These are phyloP conservation scores for Xylaria hypoxylon DNA, from an alignment of 2,329 filamentous ascomycete species.

Conservation along the genomic window DNA sequence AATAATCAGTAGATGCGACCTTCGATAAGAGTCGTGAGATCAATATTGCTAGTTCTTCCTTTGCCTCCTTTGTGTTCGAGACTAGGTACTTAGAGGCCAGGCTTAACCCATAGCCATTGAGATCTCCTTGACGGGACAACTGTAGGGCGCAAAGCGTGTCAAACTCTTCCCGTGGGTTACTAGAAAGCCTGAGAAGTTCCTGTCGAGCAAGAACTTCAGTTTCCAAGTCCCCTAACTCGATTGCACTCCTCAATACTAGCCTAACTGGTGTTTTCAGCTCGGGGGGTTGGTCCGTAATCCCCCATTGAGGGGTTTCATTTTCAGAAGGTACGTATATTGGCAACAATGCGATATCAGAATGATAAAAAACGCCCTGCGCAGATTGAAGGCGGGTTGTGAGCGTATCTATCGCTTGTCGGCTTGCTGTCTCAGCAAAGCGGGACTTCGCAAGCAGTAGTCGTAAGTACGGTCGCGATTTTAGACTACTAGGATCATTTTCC, in stretches of 20 bases:
- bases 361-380: conserved; percentile 27
- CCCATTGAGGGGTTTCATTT: conserved; percentile 42
- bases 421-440: conserved; percentile 32
- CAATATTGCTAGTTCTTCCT: conserved; percentile 27
- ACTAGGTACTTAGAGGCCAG: conserved; percentile 41
- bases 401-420: conserved; percentile 23
- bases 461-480: conserved; percentile 41
- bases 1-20: conserved; percentile 33
- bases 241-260: conserved; percentile 34
- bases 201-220: conserved; percentile 37
- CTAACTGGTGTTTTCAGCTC: conserved; percentile 32
- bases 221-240: conserved; percentile 36
- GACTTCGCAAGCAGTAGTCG: conserved; percentile 41
- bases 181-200: conserved; percentile 38
- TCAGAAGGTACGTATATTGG: conserved; percentile 39
- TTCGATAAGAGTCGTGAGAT: conserved; percentile 36
- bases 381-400: conserved; percentile 31
- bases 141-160: conserved; percentile 39
- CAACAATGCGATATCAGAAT: conserved; percentile 26
- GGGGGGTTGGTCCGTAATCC: conserved; percentile 17
- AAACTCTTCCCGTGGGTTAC: conserved; percentile 32
- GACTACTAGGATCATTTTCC: conserved; percentile 37
- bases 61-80: conserved; percentile 27
- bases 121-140: conserved; percentile 39
- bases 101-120: conserved; percentile 35